Base-by-base conservation (phyloP, 192 early-diverging fungal genomes). In the Coemansia sp. region DNA sequence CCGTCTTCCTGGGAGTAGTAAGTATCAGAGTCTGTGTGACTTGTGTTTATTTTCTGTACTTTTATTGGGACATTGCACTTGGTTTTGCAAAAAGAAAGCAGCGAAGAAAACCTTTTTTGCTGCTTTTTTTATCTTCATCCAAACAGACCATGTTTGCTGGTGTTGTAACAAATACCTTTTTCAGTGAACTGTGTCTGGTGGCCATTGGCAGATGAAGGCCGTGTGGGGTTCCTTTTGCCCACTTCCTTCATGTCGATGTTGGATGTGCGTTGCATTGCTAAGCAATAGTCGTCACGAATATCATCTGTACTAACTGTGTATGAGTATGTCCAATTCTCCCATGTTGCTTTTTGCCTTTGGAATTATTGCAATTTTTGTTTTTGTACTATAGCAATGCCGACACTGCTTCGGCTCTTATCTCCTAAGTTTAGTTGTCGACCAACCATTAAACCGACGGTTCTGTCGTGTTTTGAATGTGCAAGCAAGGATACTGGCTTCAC, bases 1-100 rank as follows among this genome's bases (percentile, higher is more conserved):
- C 89, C 96, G 69, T 92, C 96, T 70, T 95, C 90, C 89, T 99
- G 96, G 96, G 95, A 96, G 86, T 98, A 98, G 95, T 91, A 87
- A 85, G 86, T 94, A 89, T 88, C 81, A 69, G 23, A 26, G 71
- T 67, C 60, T 64, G 56, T 67, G 10, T 44, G 37, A 40, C 48
- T 64, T 56, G 63, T 58, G 59, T 64, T 40, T 71, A 41, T 44
- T 26, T 41, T 50, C 4, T 54, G 15, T 54, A 12, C 45, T 59
- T 65, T 61, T 52, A 68, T 63, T 53, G 67, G 68, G 68, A 70
- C 79, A 80, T 75, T 69, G 72, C 50, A 39, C 63, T 44, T 43
- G 76, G 73, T 77, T 72, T 48, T 45, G 74, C 67, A 64, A 68
- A 63, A 59, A 45, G 66, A 60, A 49, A 53, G 57, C 50, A 45